These are phyloP conservation scores for Claviceps paspali DNA, from an alignment of 2,329 filamentous ascomycete species.

Conservation along the genomic window DNA sequence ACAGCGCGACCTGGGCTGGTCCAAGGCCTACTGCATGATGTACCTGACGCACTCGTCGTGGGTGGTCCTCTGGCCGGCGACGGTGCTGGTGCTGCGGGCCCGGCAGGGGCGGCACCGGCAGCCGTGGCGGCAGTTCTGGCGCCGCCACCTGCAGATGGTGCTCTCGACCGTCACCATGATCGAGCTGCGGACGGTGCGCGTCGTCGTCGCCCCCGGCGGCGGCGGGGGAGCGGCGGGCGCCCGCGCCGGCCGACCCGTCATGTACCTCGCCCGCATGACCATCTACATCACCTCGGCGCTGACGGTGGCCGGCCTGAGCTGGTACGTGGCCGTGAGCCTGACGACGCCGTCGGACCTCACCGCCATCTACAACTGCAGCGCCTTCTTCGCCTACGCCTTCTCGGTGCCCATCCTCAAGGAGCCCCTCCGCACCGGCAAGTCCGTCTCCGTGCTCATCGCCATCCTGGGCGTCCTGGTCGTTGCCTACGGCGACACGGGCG, in stretches of 20 bases:
- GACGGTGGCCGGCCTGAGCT: constrained; percentile 80
- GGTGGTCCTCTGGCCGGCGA: constrained; percentile 74
- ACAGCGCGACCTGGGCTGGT: constrained; percentile 80
- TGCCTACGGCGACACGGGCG: constrained; percentile 67
- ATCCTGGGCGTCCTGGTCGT: constrained; percentile 87
- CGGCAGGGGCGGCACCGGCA: constrained; percentile 62
- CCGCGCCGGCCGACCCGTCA: constrained; percentile 26
- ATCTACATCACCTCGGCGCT: constrained; percentile 71
- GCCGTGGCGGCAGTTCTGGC: constrained; percentile 79
- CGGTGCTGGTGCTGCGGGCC: constrained; percentile 67
- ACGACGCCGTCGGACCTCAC: constrained; percentile 89
- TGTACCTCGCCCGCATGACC: constrained; percentile 67
- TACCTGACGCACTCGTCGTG: constrained; percentile 95
- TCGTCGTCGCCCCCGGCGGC: no score
- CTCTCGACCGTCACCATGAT: constrained; percentile 62
- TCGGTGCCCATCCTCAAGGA: constrained; percentile 82
- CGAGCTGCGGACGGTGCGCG: constrained; percentile 57
- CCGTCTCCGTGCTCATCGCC: constrained; percentile 71
- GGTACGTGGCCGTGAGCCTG: constrained; percentile 90
- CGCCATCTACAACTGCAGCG: constrained; percentile 97
- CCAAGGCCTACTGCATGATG: constrained; percentile 99
- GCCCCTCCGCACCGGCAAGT: constrained; percentile 69
- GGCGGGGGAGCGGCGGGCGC: constrained; percentile 17
- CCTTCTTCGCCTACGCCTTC: constrained; percentile 97
- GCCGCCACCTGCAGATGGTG: constrained; percentile 37